Base-by-base conservation (phyloP, 768 basidiomycete genomes). In the Russula sp. region DNA sequence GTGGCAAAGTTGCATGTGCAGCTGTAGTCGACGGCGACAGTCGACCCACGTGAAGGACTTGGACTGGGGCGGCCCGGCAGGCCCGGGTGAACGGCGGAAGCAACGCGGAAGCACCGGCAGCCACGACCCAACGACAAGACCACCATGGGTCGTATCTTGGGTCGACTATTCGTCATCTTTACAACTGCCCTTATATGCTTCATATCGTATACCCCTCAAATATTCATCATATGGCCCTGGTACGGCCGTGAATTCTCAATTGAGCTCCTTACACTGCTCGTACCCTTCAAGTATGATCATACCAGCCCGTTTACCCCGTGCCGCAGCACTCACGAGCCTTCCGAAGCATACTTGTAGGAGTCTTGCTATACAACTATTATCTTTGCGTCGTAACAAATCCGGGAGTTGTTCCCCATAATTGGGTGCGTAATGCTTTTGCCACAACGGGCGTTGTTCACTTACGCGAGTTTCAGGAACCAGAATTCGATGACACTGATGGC, bases 221-320 rank as follows among this genome's bases (percentile, higher is more conserved):
- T 93, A 69, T 94, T 90, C 76, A 80, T 98, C 64, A 85, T 97
- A 73, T 85, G 84, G 92, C 94, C 93, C 24, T 97, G 92, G 92
- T 96, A 95, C 71, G 92, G 93, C 46, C 75, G 81, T 42, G 86
- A 76, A 56, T 67, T 91, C 66, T 87, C 91, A 16, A 76, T 90
- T 48, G 86, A 94, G 71, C 84, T 96, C 51, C 65, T 96, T 44
- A 77, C 74, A 24, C 80, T 95, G n/a, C 80, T 97, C 24, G 67
- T 85, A 2, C 96, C 96, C 10, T 96, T 96, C 89, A 95, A 96
- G 94, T 94, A 72, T 73, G 89, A 77, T 24, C 34, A 30, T 13
- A 32, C 49, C 24, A 7, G 14, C 30, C 30, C 14, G 44, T 10
- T 14, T 24, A 55, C 38, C n/a, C 44, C 50, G 56, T 62, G 60